Percentiles rank a stretch among this genome's conserved stretches.
Conservation (phyloP, 805 yeast genomes). For the Teunomyces barrocoloradensis region DNA sequence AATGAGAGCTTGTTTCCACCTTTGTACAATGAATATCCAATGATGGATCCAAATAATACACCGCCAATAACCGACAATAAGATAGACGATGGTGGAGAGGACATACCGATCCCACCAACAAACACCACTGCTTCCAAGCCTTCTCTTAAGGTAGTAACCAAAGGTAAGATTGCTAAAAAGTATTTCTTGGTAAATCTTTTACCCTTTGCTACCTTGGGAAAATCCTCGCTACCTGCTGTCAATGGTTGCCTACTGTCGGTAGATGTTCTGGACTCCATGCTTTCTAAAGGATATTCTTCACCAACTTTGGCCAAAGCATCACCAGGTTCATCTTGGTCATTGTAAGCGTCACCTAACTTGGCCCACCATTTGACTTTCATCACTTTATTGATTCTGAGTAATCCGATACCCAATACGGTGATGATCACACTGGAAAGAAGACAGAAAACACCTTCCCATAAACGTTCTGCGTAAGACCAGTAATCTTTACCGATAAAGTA, state of each 20-base stretch:
- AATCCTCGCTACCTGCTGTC: slow-evolving; percentile 2
- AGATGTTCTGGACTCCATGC: slow-evolving; percentile 7
- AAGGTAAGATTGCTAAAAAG: slow-evolving; percentile 26
- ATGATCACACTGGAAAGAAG: slow-evolving; percentile 75
- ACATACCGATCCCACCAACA: slow-evolving; percentile 42
- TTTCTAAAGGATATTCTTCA: slow-evolving; percentile 1
- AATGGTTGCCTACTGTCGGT: slow-evolving; percentile 12
- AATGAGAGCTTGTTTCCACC: slow-evolving; percentile 43
- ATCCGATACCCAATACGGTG: slow-evolving; percentile 82
- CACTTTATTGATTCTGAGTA: slow-evolving; percentile 70
- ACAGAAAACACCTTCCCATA: slow-evolving; percentile 86
- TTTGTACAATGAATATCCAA: slow-evolving; percentile 36
- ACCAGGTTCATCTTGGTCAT: slow-evolving; percentile 9
- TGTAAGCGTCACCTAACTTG: slow-evolving; percentile 42
- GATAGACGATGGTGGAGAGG: slow-evolving; percentile 34
- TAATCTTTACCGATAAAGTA: slow-evolving; percentile 77
- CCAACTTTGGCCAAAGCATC: not conserved
- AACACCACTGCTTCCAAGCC: slow-evolving; percentile 42
- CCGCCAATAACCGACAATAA: slow-evolving; percentile 29
- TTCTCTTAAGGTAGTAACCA: slow-evolving; percentile 26
- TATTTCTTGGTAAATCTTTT: slow-evolving; percentile 17
- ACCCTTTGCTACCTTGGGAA: not conserved
- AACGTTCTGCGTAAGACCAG: slow-evolving; percentile 84
- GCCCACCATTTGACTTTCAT: slow-evolving; percentile 77
- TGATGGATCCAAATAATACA: slow-evolving; percentile 26